Evolutionary conservation across 2,329 filamentous ascomycete genomes (phyloP), one percentile per base, ranked within the genome.

Genomic region (Fusarium humuli): DNA sequence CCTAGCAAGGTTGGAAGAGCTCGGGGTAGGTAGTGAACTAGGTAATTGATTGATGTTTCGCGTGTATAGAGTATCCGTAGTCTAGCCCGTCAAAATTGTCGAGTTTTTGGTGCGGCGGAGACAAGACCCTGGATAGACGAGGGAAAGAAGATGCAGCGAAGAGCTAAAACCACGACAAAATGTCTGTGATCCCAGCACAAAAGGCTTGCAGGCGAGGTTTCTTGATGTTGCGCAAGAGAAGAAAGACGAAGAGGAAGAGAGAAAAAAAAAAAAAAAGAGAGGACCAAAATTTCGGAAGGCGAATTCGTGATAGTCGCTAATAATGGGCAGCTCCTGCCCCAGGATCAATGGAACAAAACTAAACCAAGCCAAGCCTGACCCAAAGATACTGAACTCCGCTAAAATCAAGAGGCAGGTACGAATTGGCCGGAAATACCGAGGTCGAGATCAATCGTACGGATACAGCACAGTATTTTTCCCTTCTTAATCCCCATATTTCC

Each of bases 241-340:
- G 30, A 34, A 16, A 23, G 29, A 37, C 18, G 18, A 42, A 22
- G 20, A 52, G 23, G 23, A 18, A 20, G 23, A 18, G 18, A 27
- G 23, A n/a, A 9, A 25, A 52, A 34, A 13, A 16, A 9, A 32
- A 14, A 48, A 60, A 54, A 57, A 47, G 50, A 65, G 45, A 45
- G 44, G 65, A 57, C 42, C 59, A 65, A 70, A 71, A 71, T 69
- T 71, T 59, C 64, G 46, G 57, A 70, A 58, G 68, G 68, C 68
- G 57, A 70, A 71, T 71, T 55, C 59, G 65, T 61, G 64, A 71
- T 70, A 37, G 59, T 34, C 27, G 12, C 27, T 42, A 54, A 30
- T 25, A 54, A 59, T 55, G 65, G 65, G 49, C 42, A 63, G 42
- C 30, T 40, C 30, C 53, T 40, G 32, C 58, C 27, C 44, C 27